Conservation (phyloP, 2,329 filamentous ascomycete species). For the Aspergillus arachidicola region DNA sequence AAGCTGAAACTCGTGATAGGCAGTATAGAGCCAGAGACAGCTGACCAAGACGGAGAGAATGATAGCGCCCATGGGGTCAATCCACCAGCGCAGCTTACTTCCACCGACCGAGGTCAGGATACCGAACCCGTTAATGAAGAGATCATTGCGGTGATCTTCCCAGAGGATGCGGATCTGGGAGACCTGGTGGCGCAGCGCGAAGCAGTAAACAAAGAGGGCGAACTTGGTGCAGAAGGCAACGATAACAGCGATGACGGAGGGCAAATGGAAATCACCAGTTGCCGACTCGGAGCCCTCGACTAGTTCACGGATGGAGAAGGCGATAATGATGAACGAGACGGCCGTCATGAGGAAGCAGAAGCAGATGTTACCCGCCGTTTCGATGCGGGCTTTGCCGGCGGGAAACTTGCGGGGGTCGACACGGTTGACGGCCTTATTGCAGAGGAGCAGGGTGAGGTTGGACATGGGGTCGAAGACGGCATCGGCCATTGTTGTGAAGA, state of each 20-base stretch:
- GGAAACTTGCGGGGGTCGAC: conserved; percentile 88
- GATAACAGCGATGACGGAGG: conserved; percentile 81
- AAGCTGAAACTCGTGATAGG: conserved; percentile 85
- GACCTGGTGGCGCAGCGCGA: conserved; percentile 85
- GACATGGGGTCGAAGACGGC: conserved; percentile 90
- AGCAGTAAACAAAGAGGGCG: conserved; percentile 85
- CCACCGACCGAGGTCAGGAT: conserved; percentile 90
- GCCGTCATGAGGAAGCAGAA: conserved; percentile 97
- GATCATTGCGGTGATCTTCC: conserved; percentile 96
- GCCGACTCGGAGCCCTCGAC: conserved; percentile 49
- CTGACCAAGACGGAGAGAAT: conserved; percentile 78
- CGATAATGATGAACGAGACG: conserved; percentile 89
- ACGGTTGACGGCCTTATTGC: conserved; percentile 81
- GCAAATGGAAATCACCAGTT: conserved; percentile 71
- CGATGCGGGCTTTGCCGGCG: conserved; percentile 88
- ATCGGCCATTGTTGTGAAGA: conserved; percentile 98
- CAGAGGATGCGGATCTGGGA: conserved; percentile 89
- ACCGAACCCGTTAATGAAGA: conserved; percentile 95
- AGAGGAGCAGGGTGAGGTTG: conserved; percentile 83
- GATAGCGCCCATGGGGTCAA: conserved; percentile 91
- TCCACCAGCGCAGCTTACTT: conserved; percentile 87
- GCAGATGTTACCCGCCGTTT: conserved; percentile 92
- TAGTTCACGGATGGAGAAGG: conserved; percentile 77
- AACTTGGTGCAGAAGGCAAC: conserved; percentile 87
- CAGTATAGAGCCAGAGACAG: conserved; percentile 78